phyloP scores from a whole-genome alignment of 768 basidiomycete genomes.

The Piloderma croceum region DNA sequence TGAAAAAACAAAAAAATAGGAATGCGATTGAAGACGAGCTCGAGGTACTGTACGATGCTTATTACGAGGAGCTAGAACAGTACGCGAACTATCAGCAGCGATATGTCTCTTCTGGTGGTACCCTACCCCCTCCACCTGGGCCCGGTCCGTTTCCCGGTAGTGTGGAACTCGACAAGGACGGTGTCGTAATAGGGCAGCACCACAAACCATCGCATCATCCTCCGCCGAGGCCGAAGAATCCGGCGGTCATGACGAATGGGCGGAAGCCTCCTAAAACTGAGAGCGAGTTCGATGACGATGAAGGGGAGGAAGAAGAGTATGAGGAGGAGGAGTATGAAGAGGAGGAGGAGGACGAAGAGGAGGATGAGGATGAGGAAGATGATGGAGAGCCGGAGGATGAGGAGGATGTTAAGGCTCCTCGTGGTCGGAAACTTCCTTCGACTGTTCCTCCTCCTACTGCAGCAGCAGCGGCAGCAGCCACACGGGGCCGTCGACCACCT shows the following conservation, averaged over 20 bases:
- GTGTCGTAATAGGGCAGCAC: conserved; percentile 49
- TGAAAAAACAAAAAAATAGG: conserved; percentile 34
- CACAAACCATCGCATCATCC: conserved; percentile 37
- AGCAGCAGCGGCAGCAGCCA: conserved; percentile 1
- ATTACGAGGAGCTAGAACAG: conserved; percentile 99
- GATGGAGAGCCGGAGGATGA: conserved; percentile 58
- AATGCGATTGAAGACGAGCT: conserved; percentile 99
- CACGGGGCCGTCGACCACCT: conserved; percentile 8
- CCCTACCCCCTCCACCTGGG: conserved; percentile 86
- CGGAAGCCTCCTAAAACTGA: conserved; percentile 47
- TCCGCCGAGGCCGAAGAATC: conserved; percentile 32
- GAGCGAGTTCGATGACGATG: conserved; percentile 64
- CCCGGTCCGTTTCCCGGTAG: conserved; percentile 98
- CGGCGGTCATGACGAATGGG: conserved; percentile 28
- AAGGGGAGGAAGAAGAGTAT: conserved; percentile 48
- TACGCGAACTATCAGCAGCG: conserved; percentile 98
- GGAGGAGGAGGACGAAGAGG: conserved; percentile 61
- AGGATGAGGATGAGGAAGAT: conserved; percentile 66
- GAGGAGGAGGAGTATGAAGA: conserved; percentile 54
- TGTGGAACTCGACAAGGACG: conserved; percentile 93
- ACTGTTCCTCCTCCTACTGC: neutral
- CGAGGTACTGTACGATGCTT: conserved; percentile 99
- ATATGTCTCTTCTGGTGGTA: conserved; percentile 86
- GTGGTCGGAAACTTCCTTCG: conserved; percentile 28
- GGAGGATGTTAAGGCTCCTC: conserved; percentile 43